Percentiles rank a stretch among this genome's conserved stretches.
Conservation (phyloP, 345 rosid species). For the Lumnitzera littorea region DNA sequence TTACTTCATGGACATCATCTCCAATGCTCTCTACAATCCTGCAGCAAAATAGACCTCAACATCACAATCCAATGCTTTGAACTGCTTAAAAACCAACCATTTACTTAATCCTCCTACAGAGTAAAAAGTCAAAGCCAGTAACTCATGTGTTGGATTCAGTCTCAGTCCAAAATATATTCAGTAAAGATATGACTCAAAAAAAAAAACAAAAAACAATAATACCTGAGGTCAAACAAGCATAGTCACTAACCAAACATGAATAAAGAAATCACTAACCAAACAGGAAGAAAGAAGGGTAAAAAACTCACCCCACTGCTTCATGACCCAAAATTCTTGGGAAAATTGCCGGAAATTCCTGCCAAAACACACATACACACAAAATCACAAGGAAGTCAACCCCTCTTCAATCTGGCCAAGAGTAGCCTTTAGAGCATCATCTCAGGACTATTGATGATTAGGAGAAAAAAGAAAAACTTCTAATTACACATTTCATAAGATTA, state of each 20-base stretch:
- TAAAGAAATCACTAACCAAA: background rate
- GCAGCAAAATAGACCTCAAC: constrained; percentile 1
- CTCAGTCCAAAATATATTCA: too few relatives aligned
- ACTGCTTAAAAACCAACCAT: too few relatives aligned
- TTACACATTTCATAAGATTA: too few relatives aligned
- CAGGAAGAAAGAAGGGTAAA: background rate
- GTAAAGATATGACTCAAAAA: too few relatives aligned
- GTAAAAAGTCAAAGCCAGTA: too few relatives aligned
- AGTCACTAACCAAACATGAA: background rate
- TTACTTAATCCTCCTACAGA: too few relatives aligned
- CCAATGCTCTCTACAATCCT: constrained; percentile 89
- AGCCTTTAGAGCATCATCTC: too few relatives aligned
- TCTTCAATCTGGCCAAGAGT: background rate
- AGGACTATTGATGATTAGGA: background rate
- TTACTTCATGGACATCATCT: constrained; percentile 48
- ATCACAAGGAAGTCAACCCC: background rate
- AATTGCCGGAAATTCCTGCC: constrained; percentile 61
- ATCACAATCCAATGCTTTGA: too few relatives aligned
- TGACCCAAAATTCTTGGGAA: constrained; percentile 84
- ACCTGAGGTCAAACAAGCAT: too few relatives aligned
- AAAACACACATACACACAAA: background rate
- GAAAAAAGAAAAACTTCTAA: too few relatives aligned
- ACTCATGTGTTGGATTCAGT: too few relatives aligned
- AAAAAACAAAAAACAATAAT: too few relatives aligned
- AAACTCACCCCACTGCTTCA: constrained; percentile 81